Base-by-base conservation (phyloP, 2,329 filamentous ascomycete species). In the Verticillium klebahnii region DNA sequence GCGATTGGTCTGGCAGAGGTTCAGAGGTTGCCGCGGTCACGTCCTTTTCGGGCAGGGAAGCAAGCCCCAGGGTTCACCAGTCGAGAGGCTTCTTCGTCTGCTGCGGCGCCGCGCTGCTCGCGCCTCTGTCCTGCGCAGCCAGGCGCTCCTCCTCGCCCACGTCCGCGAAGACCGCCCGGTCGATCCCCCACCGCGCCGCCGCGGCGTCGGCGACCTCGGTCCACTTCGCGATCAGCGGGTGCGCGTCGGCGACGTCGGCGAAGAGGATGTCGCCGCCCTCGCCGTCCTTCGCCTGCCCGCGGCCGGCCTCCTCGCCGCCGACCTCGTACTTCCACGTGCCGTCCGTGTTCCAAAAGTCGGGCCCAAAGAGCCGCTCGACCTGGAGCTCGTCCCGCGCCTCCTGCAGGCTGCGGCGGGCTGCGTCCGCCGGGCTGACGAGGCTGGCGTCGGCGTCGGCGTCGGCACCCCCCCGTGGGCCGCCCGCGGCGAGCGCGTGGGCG, bases 311-410 rank as follows among this genome's bases (percentile, higher is more conserved):
- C 11, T 70, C 68, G 5, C 76, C 75, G 12, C 25, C 19, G 34
- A 90, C 82, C 1, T 82, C 76, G 72, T 84, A 94, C 68, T 77
- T 86, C 89, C 89, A 93, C 45, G 87, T 85, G 0, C 90, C 91
- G 69, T 92, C 89, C 12, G 82, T 76, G 3, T 84, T 83, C 80
- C 91, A 91, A 73, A 83, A 92, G n/a, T 85, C 79, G 23, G 77
- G 70, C 1, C 80, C 83, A 73, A 94, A 91, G 32, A 96, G 77
- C 55, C 76, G 78, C 68, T 83, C 79, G 15, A 88, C 82, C 50
- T 79, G 79, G 59, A 95, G 74, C 58, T 91, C 89, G 45, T 74
- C 73, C 15, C 78, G 76, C 2, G 89, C 90, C 40, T 80, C 75
- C 1, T 69, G 70, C 1, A 85, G 70, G 31, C 86, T 68, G 32